Base-by-base conservation (phyloP, 768 basidiomycete genomes). In the Termitomyces sp. region DNA sequence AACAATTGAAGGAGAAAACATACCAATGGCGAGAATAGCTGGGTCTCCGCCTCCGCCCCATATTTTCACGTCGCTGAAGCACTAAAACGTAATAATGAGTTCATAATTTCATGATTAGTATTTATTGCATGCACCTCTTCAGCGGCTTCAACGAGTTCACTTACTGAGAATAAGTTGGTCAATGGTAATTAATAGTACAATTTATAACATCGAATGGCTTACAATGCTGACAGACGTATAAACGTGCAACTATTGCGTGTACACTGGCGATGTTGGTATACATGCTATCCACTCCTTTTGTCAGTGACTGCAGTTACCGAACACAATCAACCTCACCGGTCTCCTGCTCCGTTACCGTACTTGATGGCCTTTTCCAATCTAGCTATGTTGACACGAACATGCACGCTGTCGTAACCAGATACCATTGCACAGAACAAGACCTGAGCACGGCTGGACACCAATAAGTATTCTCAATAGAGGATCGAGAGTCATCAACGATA, bases 171-270 rank as follows among this genome's bases (percentile, higher is more conserved):
- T 48, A 15, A 47, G 18, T 36, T 16, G 49, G 38, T 52, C 50
- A 44, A 56, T 44, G 56, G 38, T 13, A 33, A 9, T 7, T 11
- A 9, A 39, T 20, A 32, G 5, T 42, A 22, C 27, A 39, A 45
- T n/a, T n/a, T n/a, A 27, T 18, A 16, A 25, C 13, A 16, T 15
- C 32, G n/a, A 13, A 41, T 35, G 16, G 72, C 84, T 61, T 64
- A 86, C 85, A 61, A 62, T 85, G 82, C 47, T 87, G 82, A 59
- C 84, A 80, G 12, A 83, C 76, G 60, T 76, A 87, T 3, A 88
- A 68, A 43, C 78, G 77, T 7, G 78, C 80, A 20, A 80, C 66
- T 31, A 85, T 68, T 3, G 72, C 66, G 62, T 87, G 82, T 11
- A 86, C 77, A 53, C 68, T 78, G 5, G 83, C 79, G 56, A 86